Evolutionary conservation across 2,329 filamentous ascomycete genomes (phyloP).

Genomic region (Neonectria coccinea): DNA sequence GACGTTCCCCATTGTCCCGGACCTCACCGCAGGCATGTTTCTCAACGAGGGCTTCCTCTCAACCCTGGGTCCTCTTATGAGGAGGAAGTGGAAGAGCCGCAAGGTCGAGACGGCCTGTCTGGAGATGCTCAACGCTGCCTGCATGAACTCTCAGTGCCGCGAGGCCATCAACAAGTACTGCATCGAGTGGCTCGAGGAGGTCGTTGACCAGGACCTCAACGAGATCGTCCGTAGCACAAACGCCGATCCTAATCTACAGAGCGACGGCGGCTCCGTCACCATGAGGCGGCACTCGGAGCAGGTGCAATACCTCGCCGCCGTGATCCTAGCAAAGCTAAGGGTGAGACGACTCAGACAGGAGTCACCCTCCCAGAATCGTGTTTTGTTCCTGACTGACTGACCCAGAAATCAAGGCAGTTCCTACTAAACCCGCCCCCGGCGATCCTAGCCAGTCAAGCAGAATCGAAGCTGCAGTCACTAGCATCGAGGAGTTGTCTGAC

Average conservation of each 20-base stretch:
- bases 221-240: conserved; percentile 62
- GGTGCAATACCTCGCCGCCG: conserved; percentile 75
- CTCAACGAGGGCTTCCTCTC: conserved; percentile 88
- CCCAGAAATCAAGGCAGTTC: conserved; percentile 65
- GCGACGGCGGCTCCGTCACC: conserved; percentile 67
- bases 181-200: conserved; percentile 85
- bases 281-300: conserved; percentile 71
- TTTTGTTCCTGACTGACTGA: conserved; percentile 60
- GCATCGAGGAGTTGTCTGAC: conserved; percentile 73
- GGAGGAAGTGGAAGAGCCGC: conserved; percentile 83
- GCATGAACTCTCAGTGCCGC: conserved; percentile 84
- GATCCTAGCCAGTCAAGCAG: conserved; percentile 55
- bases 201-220: conserved; percentile 79
- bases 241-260: conserved; percentile 68
- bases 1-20: conserved; percentile 86
- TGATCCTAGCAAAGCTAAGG: conserved; percentile 79
- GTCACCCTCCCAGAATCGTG: neutral
- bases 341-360: conserved; percentile 52
- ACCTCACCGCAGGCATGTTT: conserved; percentile 81
- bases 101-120: conserved; percentile 89
- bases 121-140: conserved; percentile 91
- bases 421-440: conserved; percentile 55
- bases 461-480: conserved; percentile 67
- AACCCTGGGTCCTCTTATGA: conserved; percentile 80
- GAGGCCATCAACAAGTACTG: conserved; percentile 89